phyloP scores from a whole-genome alignment of 192 early-diverging fungal genomes.

The Coemansia sp. region DNA sequence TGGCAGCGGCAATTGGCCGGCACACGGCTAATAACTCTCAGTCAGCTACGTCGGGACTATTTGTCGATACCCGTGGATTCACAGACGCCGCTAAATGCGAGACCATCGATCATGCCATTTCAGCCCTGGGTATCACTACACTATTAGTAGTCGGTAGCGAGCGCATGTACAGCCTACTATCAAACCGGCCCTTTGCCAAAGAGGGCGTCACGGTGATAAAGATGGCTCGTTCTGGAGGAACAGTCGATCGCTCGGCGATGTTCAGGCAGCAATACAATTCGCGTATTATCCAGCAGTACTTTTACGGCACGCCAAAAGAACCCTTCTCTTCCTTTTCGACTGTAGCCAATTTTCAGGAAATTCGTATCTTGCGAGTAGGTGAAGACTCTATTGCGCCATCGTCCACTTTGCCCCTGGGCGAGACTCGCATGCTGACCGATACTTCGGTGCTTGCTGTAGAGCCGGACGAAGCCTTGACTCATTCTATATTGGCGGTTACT shows the following conservation, averaged over 20 bases:
- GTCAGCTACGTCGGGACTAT: slow-evolving; percentile 68
- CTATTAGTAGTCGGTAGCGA: slow-evolving; percentile 93
- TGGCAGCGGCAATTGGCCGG: slow-evolving; percentile 65
- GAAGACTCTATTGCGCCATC: slow-evolving; percentile 75
- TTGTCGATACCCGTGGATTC: slow-evolving; percentile 88
- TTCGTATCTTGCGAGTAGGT: slow-evolving; percentile 75
- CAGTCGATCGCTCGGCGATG: slow-evolving; percentile 79
- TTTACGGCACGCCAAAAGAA: slow-evolving; percentile 82
- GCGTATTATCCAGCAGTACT: slow-evolving; percentile 86
- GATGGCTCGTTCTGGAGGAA: slow-evolving; percentile 90
- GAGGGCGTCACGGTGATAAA: slow-evolving; percentile 71
- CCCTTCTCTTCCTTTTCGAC: slow-evolving; percentile 84
- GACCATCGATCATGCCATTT: slow-evolving; percentile 71
- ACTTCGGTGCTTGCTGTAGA: slow-evolving; percentile 81
- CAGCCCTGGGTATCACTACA: slow-evolving; percentile 73
- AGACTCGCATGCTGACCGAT: slow-evolving; percentile 74
- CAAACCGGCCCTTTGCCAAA: slow-evolving; percentile 51
- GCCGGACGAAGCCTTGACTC: slow-evolving; percentile 74
- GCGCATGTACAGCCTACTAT: slow-evolving; percentile 85
- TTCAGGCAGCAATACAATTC: slow-evolving; percentile 71
- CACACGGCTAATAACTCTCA: slow-evolving; percentile 63
- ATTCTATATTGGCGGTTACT: slow-evolving; percentile 86
- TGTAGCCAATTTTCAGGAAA: slow-evolving; percentile 75
- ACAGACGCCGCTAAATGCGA: slow-evolving; percentile 75
- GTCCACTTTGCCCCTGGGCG: slow-evolving; percentile 88